Evolutionary conservation across 2,329 filamentous ascomycete species (phyloP).

Genomic region (Pseudocercospora musae): DNA sequence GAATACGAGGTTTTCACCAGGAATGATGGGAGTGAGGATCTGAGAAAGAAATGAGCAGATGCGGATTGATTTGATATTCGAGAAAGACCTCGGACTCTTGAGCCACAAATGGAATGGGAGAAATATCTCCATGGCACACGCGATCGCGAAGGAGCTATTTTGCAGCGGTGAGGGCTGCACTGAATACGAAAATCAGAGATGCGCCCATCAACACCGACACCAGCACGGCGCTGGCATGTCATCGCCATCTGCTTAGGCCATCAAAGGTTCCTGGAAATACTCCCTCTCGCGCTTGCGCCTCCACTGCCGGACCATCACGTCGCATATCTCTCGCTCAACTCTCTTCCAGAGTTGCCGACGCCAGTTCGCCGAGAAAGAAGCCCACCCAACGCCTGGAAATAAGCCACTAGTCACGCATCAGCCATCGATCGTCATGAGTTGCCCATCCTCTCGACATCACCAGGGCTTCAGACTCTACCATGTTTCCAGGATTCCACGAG

Average conservation of each 20-base stretch:
- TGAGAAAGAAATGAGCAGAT: constrained; percentile 28
- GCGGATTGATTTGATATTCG: background rate
- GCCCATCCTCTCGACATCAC: background rate
- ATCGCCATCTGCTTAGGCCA: background rate
- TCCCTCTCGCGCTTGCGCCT: background rate
- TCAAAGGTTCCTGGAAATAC: background rate
- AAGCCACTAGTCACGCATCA: constrained; percentile 12
- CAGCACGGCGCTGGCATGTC: background rate
- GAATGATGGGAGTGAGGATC: constrained; percentile 32
- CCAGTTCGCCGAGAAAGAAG: background rate
- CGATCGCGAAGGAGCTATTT: background rate
- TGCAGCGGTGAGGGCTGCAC: background rate
- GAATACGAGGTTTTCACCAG: constrained; percentile 33
- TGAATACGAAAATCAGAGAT: background rate
- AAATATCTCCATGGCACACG: background rate
- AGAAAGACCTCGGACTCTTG: background rate
- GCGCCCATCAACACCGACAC: background rate
- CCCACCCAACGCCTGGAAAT: constrained; percentile 8
- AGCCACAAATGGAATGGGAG: background rate
- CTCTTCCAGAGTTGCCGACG: background rate
- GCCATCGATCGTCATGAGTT: constrained; percentile 8
- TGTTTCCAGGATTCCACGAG: constrained; percentile 21
- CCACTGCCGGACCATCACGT: background rate
- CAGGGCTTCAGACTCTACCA: constrained; percentile 12
- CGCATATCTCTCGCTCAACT: constrained; percentile 2